Conservation (phyloP, 1,284 basidiomycete genomes). For the Apiotrichum akiyoshidainum region DNA sequence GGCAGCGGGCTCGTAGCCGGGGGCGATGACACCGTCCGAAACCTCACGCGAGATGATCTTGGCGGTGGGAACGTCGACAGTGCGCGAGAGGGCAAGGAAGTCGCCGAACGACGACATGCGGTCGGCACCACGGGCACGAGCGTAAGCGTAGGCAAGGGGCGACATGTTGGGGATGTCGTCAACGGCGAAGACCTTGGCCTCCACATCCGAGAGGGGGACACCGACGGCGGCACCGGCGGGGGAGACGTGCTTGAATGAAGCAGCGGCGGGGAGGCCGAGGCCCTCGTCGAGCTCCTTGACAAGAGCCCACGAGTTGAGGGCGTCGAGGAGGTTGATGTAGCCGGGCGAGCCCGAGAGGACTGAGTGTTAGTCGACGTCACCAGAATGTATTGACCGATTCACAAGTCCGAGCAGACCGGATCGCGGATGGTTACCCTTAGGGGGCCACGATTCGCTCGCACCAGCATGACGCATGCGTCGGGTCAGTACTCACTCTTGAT, state of each 20-base stretch:
- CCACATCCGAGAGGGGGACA: slow-evolving; percentile 73
- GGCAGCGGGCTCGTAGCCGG: slow-evolving; percentile 83
- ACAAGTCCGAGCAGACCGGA: not conserved
- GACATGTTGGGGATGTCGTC: slow-evolving; percentile 88
- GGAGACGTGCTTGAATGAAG: slow-evolving; percentile 99
- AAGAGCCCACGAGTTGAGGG: slow-evolving; percentile 93
- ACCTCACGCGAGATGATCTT: slow-evolving; percentile 97
- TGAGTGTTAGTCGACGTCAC: slow-evolving; percentile 41
- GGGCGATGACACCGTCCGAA: slow-evolving; percentile 95
- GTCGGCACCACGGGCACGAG: slow-evolving; percentile 93
- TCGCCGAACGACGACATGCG: slow-evolving; percentile 99
- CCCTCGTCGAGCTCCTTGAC: slow-evolving; percentile 91
- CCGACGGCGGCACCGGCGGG: slow-evolving; percentile 95
- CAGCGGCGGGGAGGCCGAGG: slow-evolving; percentile 78
- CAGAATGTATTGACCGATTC: not conserved
- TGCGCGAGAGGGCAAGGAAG: slow-evolving; percentile 91
- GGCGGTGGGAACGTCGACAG: slow-evolving; percentile 90
- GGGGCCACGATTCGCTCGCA: not conserved
- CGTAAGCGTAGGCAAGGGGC: slow-evolving; percentile 87
- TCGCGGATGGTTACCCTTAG: not conserved
- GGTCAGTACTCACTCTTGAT: slow-evolving; percentile 70
- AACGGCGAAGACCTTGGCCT: slow-evolving; percentile 94
- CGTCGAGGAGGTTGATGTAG: slow-evolving; percentile 99
- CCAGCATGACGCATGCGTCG: not conserved
- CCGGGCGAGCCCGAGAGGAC: slow-evolving; percentile 92